Evolutionary conservation across 2,329 filamentous ascomycete genomes (phyloP).

Genomic region (Diaporthe sp.): DNA sequence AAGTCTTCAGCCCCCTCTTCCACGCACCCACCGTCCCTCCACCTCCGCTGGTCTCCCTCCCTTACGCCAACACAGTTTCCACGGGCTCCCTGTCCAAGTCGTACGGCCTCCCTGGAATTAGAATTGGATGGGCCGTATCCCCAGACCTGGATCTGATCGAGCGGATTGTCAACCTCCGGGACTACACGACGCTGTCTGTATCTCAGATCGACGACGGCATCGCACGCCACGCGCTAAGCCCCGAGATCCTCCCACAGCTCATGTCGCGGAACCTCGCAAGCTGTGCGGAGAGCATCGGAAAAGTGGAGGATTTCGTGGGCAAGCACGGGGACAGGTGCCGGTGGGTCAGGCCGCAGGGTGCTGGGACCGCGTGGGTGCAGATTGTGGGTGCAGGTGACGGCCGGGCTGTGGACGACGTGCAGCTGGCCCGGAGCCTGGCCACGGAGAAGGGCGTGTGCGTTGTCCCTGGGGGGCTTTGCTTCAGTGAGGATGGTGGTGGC

Average conservation of each 20-base stretch:
- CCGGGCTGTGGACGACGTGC: slow-evolving; percentile 4
- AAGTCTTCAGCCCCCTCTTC: slow-evolving; percentile 25
- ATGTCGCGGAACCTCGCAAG: neutral
- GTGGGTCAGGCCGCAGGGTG: neutral
- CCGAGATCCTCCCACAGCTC: slow-evolving; percentile 4
- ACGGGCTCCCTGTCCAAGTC: slow-evolving; percentile 17
- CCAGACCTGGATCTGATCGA: slow-evolving; percentile 7
- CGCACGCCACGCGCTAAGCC: slow-evolving; percentile 2
- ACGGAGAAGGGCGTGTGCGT: slow-evolving; percentile 17
- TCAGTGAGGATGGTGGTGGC: neutral
- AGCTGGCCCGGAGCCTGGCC: neutral
- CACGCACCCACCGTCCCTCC: neutral
- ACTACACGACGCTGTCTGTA: slow-evolving; percentile 16
- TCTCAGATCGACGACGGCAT: slow-evolving; percentile 30
- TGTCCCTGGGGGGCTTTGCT: slow-evolving; percentile 24
- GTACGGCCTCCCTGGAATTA: slow-evolving; percentile 76
- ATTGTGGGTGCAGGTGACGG: neutral
- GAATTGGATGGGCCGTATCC: slow-evolving; percentile 92
- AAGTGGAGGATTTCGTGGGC: neutral
- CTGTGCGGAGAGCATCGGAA: neutral
- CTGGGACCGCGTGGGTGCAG: slow-evolving; percentile 10
- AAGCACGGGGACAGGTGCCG: slow-evolving; percentile 1
- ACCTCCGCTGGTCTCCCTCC: slow-evolving; percentile 10
- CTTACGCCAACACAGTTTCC: slow-evolving; percentile 9
- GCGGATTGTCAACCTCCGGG: slow-evolving; percentile 3